Conservation (phyloP, 1,284 basidiomycete species). For the Irpex rosettiformis region DNA sequence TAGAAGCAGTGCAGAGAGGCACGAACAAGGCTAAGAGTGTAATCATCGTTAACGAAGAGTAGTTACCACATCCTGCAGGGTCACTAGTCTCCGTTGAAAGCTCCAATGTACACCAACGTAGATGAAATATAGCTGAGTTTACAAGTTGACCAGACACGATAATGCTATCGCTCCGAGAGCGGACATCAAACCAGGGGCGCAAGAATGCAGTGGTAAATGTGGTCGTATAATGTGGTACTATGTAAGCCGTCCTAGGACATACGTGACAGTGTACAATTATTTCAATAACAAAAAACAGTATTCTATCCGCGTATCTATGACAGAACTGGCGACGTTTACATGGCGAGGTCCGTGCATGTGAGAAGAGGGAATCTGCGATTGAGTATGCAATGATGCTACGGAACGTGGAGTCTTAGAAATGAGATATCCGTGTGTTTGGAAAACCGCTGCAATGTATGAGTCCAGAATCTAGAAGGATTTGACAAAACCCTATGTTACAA, state of each 20-base stretch:
- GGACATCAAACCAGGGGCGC: too few species aligned
- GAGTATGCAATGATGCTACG: not conserved
- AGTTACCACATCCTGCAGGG: too few species aligned
- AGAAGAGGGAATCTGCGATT: not conserved
- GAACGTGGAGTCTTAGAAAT: not conserved
- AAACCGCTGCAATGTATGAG: not conserved
- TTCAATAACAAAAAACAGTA: not conserved
- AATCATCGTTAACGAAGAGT: not conserved
- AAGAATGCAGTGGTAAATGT: too few species aligned
- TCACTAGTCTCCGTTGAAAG: too few species aligned
- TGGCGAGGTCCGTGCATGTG: not conserved
- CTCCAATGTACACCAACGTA: not conserved
- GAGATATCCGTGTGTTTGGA: not conserved
- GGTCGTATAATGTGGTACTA: too few species aligned
- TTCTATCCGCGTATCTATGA: not conserved
- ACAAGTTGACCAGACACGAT: too few species aligned
- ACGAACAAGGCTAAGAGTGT: slow-evolving; percentile 58
- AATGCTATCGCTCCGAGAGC: too few species aligned
- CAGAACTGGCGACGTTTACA: not conserved
- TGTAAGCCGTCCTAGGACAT: too few species aligned
- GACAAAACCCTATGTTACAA: slow-evolving; percentile 36
- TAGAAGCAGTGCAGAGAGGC: slow-evolving; percentile 53
- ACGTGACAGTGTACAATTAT: not conserved
- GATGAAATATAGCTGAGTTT: too few species aligned
- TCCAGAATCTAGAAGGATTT: not conserved